Evolutionary conservation across 495 filamentous ascomycete species (phyloP).

Genomic region (Lophium mytilinum): DNA sequence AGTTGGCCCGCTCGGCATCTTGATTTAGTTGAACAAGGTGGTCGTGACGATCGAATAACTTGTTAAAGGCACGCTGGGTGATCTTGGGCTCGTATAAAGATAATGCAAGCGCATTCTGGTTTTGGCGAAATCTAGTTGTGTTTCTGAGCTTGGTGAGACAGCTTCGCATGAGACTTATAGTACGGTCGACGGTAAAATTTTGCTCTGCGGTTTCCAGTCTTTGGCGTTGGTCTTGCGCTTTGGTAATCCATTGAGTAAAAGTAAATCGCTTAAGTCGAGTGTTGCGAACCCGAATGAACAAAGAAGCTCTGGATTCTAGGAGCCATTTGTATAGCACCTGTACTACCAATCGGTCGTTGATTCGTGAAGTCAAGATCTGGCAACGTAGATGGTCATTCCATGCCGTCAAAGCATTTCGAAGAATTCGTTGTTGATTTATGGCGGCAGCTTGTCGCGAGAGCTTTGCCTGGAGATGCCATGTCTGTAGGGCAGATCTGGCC

Average conservation of each 20-base stretch:
- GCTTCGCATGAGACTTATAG: not conserved
- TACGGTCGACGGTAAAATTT: conserved; percentile 9
- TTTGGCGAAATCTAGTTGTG: conserved; percentile 1
- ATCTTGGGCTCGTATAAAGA: conserved; percentile 48
- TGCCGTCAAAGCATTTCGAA: conserved; percentile 51
- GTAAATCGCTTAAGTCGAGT: conserved; percentile 39
- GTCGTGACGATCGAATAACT: conserved; percentile 40
- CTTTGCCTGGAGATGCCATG: conserved; percentile 45
- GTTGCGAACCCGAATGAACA: conserved; percentile 48
- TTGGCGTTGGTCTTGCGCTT: conserved; percentile 9
- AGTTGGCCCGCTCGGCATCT: conserved; percentile 49
- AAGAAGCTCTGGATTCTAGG: conserved; percentile 44
- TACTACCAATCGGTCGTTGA: conserved; percentile 51
- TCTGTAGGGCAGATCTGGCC: conserved; percentile 40
- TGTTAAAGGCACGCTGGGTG: conserved; percentile 40
- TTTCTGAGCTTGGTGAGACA: conserved; percentile 10
- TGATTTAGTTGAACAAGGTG: conserved; percentile 43
- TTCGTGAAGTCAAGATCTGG: conserved; percentile 43
- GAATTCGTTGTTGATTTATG: conserved; percentile 44
- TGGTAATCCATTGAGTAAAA: conserved; percentile 24
- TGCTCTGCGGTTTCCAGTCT: conserved; percentile 18
- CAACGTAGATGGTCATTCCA: conserved; percentile 62
- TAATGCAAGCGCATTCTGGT: conserved; percentile 34
- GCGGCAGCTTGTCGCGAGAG: conserved; percentile 47
- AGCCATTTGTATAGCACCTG: conserved; percentile 60